phyloP scores from a whole-genome alignment of 164 flowering plant genomes.

The Vitis rupestris region DNA sequence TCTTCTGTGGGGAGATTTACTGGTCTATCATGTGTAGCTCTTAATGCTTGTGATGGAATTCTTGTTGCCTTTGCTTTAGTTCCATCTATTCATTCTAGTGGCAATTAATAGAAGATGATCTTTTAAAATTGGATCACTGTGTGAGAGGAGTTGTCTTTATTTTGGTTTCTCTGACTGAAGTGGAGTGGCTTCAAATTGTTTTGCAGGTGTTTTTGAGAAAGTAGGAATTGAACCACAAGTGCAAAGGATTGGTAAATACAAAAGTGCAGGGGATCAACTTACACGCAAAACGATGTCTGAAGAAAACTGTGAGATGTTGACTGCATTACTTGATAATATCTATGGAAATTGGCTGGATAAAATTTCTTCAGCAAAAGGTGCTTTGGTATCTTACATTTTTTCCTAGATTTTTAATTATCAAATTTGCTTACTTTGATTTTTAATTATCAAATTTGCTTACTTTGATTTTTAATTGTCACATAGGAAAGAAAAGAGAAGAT shows the following conservation, averaged over 20 bases:
- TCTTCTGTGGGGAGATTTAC: not conserved
- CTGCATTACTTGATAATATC: conserved; percentile 82
- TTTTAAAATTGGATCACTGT: no score
- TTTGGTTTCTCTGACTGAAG: not conserved
- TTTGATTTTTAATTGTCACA: conserved; percentile 10
- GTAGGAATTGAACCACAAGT: conserved; percentile 88
- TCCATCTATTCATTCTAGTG: no score
- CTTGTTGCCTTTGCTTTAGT: not conserved
- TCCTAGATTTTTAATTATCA: not conserved
- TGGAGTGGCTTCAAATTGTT: conserved; percentile 1
- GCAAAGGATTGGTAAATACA: conserved; percentile 87
- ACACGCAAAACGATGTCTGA: conserved; percentile 73
- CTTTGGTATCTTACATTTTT: not conserved
- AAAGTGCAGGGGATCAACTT: conserved; percentile 97
- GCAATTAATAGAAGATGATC: no score
- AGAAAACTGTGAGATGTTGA: conserved; percentile 91
- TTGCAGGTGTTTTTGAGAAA: conserved; percentile 83
- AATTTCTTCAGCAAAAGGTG: conserved; percentile 66
- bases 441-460: not conserved
- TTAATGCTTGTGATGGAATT: not conserved
- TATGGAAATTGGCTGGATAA: conserved; percentile 82
- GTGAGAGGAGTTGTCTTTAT: no score
- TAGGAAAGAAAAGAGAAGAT: conserved; percentile 79
- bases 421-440: conserved; percentile 4
- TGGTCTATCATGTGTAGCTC: not conserved